These are phyloP conservation scores for Castanea crenata DNA, from an alignment of 306 rosid genomes.

Conservation along the genomic window DNA sequence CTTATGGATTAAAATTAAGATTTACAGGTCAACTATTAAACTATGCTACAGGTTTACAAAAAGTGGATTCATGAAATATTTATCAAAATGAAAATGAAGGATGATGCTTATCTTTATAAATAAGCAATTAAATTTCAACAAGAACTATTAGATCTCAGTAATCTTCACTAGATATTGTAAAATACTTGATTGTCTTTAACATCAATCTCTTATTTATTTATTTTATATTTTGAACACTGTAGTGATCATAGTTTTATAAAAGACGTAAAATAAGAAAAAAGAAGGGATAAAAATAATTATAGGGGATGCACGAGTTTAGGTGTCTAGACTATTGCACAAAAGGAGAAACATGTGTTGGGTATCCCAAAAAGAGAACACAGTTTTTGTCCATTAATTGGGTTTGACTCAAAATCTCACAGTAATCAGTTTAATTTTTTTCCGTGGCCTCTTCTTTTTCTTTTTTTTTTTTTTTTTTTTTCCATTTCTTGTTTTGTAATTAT, in stretches of 20 bases:
- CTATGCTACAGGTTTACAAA: not conserved
- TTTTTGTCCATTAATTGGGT: too few species aligned
- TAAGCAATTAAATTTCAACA: not conserved
- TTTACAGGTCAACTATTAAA: conserved; percentile 29
- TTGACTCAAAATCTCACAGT: too few species aligned
- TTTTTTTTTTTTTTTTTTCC: too few species aligned
- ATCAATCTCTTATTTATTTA: not conserved
- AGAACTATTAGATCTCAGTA: not conserved
- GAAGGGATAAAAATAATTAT: not conserved
- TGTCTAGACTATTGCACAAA: too few species aligned
- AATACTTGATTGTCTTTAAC: not conserved
- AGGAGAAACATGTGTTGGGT: too few species aligned
- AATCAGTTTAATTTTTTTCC: too few species aligned
- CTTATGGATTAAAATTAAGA: not conserved
- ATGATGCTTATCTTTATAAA: conserved; percentile 16
- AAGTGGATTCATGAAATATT: not conserved
- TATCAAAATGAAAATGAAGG: conserved; percentile 9
- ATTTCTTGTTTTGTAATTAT: too few species aligned
- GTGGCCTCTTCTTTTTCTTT: too few species aligned
- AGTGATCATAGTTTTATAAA: not conserved
- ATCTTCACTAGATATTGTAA: conserved; percentile 14
- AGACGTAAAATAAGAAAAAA: not conserved
- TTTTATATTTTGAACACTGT: not conserved
- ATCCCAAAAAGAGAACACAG: too few species aligned
- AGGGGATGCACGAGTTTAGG: too few species aligned